Conservation (phyloP, 1,284 basidiomycete genomes). For the Ganoderma lingzhi region DNA sequence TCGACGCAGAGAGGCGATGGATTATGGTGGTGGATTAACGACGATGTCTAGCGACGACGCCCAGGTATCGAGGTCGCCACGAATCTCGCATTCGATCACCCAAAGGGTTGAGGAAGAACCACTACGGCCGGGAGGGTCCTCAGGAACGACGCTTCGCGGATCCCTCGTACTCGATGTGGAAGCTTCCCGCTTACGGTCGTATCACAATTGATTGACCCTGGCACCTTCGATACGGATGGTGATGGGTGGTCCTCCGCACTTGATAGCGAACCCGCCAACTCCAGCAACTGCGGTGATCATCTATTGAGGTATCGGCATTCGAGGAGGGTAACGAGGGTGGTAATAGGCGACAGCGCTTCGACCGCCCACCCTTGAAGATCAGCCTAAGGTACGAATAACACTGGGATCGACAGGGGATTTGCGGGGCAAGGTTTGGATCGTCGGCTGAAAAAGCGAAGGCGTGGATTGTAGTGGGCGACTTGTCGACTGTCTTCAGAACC, state of each 20-base stretch:
- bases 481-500: conserved; percentile 96
- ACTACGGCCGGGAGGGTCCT: conserved; percentile 15
- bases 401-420: conserved; percentile 76
- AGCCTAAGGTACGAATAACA: conserved; percentile 92
- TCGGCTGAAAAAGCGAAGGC: conserved; percentile 96
- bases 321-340: conserved; percentile 92
- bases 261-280: conserved; percentile 94
- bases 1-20: conserved; percentile 84
- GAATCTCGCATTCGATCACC: conserved; percentile 90
- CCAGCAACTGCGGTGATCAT: conserved; percentile 91
- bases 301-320: conserved; percentile 92
- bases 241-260: conserved; percentile 92
- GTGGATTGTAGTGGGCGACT: conserved; percentile 94
- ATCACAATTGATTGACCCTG: conserved; percentile 75
- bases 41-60: conserved; percentile 88
- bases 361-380: conserved; percentile 98
- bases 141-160: conserved; percentile 60
- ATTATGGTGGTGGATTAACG: conserved; percentile 92
- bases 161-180: conserved; percentile 88
- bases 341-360: conserved; percentile 94
- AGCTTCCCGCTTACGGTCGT: conserved; percentile 90
- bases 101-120: conserved; percentile 46
- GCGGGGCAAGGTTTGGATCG: conserved; percentile 86
- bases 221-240: conserved; percentile 88
- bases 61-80: conserved; percentile 96